phyloP scores from a whole-genome alignment of 164 flowering plant genomes.

The Akebia trifoliata region DNA sequence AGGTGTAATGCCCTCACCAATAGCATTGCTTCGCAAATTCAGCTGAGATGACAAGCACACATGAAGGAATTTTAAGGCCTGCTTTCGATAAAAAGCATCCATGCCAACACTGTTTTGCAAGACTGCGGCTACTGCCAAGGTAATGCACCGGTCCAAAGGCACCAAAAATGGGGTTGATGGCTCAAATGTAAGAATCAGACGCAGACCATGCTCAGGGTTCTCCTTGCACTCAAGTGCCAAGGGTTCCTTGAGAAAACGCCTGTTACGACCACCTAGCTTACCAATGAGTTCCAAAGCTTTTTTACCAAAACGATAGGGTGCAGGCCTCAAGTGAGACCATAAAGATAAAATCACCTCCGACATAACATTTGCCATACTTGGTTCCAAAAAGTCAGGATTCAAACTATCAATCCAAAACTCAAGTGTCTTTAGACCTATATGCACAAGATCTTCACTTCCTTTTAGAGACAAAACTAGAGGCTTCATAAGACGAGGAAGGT shows the following conservation, averaged over 20 bases:
- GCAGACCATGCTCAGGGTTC: slow-evolving; percentile 98
- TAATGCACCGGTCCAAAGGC: slow-evolving; percentile 89
- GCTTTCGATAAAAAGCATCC: slow-evolving; percentile 81
- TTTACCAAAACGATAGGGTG: slow-evolving; percentile 93
- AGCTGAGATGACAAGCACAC: slow-evolving; percentile 91
- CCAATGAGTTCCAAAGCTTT: slow-evolving; percentile 91
- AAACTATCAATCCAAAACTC: slow-evolving; percentile 99
- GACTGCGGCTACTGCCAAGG: slow-evolving; percentile 85
- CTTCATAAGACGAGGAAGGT: slow-evolving; percentile 92
- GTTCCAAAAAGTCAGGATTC: slow-evolving; percentile 98
- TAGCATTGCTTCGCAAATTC: slow-evolving; percentile 69
- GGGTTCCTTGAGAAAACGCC: slow-evolving; percentile 95
- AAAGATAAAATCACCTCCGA: slow-evolving; percentile 93
- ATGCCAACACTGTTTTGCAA: slow-evolving; percentile 51
- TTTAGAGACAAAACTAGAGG: slow-evolving; percentile 89
- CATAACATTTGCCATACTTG: slow-evolving; percentile 96
- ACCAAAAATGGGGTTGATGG: slow-evolving; percentile 96
- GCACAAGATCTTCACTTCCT: slow-evolving; percentile 87
- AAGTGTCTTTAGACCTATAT: slow-evolving; percentile 82
- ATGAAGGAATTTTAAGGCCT: slow-evolving; percentile 84
- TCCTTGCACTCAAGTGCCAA: slow-evolving; percentile 98
- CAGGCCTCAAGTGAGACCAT: slow-evolving; percentile 95
- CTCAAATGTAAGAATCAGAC: slow-evolving; percentile 96
- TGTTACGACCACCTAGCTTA: slow-evolving; percentile 96
- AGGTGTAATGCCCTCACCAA: slow-evolving; percentile 60